Base-by-base conservation (phyloP, 2,329 filamentous ascomycete genomes). In the Berkeleyomyces rouxiae region DNA sequence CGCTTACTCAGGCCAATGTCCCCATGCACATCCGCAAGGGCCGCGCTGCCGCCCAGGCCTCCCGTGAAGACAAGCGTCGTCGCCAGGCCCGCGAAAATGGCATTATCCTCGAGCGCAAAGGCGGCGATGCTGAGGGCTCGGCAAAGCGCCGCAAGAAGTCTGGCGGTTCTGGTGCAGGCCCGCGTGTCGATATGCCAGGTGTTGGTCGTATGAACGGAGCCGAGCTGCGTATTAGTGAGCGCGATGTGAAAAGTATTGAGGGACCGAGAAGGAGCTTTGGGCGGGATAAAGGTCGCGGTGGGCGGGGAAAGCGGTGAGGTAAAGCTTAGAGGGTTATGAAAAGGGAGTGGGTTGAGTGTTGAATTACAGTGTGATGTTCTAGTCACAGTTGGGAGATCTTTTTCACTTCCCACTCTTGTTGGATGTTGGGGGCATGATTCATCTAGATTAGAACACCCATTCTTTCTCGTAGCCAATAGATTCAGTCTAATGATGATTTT, bases 61-160 rank as follows among this genome's bases (percentile, higher is more conserved):
- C 77, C 37, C 82, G 82, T 64, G 91, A 96, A 72, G 75, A 80
- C 10, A 87, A 81, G 75, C 77, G 92, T 60, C 78, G 92, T 44
- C 78, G 77, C 47, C 89, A 96, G 72, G 93, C 93, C 1, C 83
- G 80, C 70, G 92, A 97, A 77, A 95, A 92, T 68, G 93, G 92
- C 4, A 85, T 97, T 68, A 84, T 97, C 58, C 76, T 97, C 42
- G 93, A 97, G 77, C 79, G 77, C 65, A 70, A 36, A 39, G 67
- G 49, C 36, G 68, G 70, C 61, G 76, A 61, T 42, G 51, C 40
- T 42, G 55, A 46, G 16, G 62, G 76, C 51, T 67, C 70, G 37
- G 71, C 71, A 66, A 74, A 71, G 43, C 49, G 49, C 5, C 49
- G 49, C 49, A 75, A 71, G 62, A 70, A 72, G 62, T 53, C 49